Evolutionary conservation across 176 grass and related monocot genomes (phyloP).

Genomic region (Raddia distichophylla): DNA sequence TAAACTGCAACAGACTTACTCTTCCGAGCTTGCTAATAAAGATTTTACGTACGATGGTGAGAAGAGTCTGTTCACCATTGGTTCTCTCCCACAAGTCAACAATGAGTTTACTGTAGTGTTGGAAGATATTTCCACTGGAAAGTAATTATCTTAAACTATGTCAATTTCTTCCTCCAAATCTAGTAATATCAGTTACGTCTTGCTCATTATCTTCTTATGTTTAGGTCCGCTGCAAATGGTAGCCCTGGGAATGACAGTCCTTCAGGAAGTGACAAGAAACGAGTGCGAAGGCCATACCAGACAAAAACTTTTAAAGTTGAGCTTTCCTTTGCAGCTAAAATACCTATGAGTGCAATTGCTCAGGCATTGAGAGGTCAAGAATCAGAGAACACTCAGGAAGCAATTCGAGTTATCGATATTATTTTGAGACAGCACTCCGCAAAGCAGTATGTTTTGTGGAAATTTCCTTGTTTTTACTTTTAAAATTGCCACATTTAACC

Average conservation of each 20-base stretch:
- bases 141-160: constrained; percentile 44
- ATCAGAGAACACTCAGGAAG: constrained; percentile 77
- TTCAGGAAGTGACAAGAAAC: constrained; percentile 60
- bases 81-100: constrained; percentile 69
- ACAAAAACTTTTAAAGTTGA: constrained; percentile 82
- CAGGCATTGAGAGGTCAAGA: constrained; percentile 78
- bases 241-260: constrained; percentile 61
- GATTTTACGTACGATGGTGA: constrained; percentile 93
- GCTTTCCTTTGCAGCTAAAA: constrained; percentile 65
- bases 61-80: constrained; percentile 82
- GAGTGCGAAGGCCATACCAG: constrained; percentile 59
- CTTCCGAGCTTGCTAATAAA: constrained; percentile 65
- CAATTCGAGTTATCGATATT: constrained; percentile 84
- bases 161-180: not conserved
- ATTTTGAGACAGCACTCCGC: constrained; percentile 81
- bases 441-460: constrained; percentile 57
- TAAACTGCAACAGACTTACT: constrained; percentile 74
- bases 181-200: not conserved
- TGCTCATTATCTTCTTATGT: not conserved
- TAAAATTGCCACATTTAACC: not conserved
- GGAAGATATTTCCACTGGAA: constrained; percentile 67
- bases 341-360: constrained; percentile 79
- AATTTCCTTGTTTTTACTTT: not conserved
- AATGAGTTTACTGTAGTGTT: constrained; percentile 76
- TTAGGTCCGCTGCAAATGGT: constrained; percentile 62